Conservation (phyloP, 192 early-diverging fungal species). For the Coemansia sp. region DNA sequence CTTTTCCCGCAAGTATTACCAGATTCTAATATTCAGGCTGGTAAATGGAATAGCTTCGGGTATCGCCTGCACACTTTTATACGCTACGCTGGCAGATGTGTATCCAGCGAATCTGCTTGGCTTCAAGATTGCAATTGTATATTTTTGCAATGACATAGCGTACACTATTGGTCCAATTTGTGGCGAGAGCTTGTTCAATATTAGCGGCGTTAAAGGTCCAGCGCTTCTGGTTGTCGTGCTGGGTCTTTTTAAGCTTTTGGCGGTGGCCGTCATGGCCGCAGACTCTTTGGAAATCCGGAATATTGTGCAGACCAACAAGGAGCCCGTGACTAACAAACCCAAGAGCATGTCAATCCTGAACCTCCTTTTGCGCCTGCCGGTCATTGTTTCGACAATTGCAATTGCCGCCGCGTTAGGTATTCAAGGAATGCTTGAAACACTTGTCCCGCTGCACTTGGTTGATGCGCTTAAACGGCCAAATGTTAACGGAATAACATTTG, state of each 20-base stretch:
- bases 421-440: conserved; percentile 34
- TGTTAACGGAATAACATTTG: conserved; percentile 26
- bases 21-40: conserved; percentile 30
- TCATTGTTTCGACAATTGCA: conserved; percentile 18
- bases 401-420: conserved; percentile 23
- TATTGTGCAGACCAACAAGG: not conserved
- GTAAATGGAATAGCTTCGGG: conserved; percentile 38
- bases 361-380: conserved; percentile 16
- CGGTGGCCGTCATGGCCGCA: conserved; percentile 13
- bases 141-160: conserved; percentile 34
- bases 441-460: conserved; percentile 27
- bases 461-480: conserved; percentile 13
- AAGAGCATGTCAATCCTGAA: not conserved
- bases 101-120: conserved; percentile 34
- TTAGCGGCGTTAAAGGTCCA: conserved; percentile 19
- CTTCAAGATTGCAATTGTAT: conserved; percentile 38
- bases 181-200: conserved; percentile 25
- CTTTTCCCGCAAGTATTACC: conserved; percentile 25
- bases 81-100: conserved; percentile 36
- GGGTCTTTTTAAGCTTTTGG: conserved; percentile 14
- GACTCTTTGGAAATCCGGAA: conserved; percentile 21
- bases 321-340: not conserved
- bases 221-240: conserved; percentile 28
- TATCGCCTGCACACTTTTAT: conserved; percentile 26
- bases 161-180: conserved; percentile 43